These are phyloP conservation scores for Oryza australiensis DNA, from an alignment of 176 grass and related monocot species.

Conservation along the genomic window DNA sequence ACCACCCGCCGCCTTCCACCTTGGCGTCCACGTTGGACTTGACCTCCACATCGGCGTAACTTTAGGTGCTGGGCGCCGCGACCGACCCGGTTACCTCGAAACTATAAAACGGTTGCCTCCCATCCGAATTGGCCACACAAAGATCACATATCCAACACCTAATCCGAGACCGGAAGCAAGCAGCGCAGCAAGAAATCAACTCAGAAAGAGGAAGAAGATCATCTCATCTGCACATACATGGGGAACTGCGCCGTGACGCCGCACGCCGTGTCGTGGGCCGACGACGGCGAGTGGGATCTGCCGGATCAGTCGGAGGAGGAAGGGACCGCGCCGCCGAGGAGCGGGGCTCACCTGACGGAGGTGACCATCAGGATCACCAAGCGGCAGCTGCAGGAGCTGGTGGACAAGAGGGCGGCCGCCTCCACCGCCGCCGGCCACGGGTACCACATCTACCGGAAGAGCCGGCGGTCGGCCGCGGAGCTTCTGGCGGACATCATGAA, in stretches of 20 bases:
- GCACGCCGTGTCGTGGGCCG: constrained; percentile 53
- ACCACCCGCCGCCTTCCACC: background rate
- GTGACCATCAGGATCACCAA: constrained; percentile 72
- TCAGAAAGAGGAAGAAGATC: background rate
- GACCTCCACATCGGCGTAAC: background rate
- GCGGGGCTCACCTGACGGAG: constrained; percentile 21
- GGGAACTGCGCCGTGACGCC: constrained; percentile 62
- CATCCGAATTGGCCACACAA: background rate
- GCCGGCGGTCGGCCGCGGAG: constrained; percentile 30
- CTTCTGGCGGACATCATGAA: constrained; percentile 63
- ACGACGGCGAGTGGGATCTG: constrained; percentile 63
- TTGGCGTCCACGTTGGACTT: constrained; percentile 40
- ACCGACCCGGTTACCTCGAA: background rate
- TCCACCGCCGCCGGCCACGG: background rate
- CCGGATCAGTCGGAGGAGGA: background rate
- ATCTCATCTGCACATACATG: constrained; percentile 21
- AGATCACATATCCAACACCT: background rate
- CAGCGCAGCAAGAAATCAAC: background rate
- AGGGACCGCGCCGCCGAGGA: background rate
- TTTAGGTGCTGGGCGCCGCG: background rate
- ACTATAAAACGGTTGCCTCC: constrained; percentile 34
- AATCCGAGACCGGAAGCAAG: background rate
- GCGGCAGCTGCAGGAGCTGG: constrained; percentile 58
- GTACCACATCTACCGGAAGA: constrained; percentile 6
- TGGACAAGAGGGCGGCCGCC: constrained; percentile 32